Percentiles rank a stretch among this genome's conserved stretches.
These are phyloP conservation scores for Saccharomyces hybrid DNA, from an alignment of 1,139 yeast genomes.

Conservation along the genomic window DNA sequence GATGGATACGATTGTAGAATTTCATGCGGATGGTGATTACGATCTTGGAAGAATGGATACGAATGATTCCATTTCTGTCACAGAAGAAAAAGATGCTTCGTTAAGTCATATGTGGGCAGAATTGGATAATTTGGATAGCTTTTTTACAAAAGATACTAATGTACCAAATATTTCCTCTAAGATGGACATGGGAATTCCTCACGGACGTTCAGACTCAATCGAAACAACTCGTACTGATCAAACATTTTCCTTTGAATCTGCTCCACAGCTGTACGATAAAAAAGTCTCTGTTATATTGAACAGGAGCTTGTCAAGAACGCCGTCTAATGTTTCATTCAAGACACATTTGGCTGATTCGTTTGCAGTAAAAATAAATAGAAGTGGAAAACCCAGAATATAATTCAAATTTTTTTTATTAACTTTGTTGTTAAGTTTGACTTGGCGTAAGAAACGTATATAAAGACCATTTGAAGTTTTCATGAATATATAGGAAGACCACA, in stretches of 20 bases:
- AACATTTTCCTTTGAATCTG: slow-evolving; percentile 52
- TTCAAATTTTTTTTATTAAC: too few species aligned
- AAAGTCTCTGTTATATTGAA: slow-evolving; percentile 70
- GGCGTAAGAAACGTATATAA: not conserved
- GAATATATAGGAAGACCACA: not conserved
- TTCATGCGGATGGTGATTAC: too few species aligned
- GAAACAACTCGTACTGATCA: slow-evolving; percentile 44
- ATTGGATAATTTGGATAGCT: slow-evolving; percentile 86
- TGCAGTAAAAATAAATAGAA: slow-evolving; percentile 24
- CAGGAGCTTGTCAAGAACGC: slow-evolving; percentile 65
- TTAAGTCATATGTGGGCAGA: slow-evolving; percentile 95
- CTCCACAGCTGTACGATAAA: slow-evolving; percentile 71
- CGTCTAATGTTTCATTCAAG: slow-evolving; percentile 69
- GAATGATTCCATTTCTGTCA: slow-evolving; percentile 37
- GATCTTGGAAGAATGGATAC: slow-evolving; percentile 1
- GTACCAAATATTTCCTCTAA: slow-evolving; percentile 16
- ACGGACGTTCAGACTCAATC: slow-evolving; percentile 42
- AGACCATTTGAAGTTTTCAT: not conserved
- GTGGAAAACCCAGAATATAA: not conserved
- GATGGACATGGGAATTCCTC: slow-evolving; percentile 25
- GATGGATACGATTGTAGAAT: too few species aligned
- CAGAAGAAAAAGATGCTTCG: slow-evolving; percentile 55
- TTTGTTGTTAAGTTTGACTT: not conserved
- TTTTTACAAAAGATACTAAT: slow-evolving; percentile 78
- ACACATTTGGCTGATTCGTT: slow-evolving; percentile 62